Evolutionary conservation across 768 basidiomycete genomes (phyloP), one percentile per base, ranked within the genome.

Genomic region (Russula lepida): DNA sequence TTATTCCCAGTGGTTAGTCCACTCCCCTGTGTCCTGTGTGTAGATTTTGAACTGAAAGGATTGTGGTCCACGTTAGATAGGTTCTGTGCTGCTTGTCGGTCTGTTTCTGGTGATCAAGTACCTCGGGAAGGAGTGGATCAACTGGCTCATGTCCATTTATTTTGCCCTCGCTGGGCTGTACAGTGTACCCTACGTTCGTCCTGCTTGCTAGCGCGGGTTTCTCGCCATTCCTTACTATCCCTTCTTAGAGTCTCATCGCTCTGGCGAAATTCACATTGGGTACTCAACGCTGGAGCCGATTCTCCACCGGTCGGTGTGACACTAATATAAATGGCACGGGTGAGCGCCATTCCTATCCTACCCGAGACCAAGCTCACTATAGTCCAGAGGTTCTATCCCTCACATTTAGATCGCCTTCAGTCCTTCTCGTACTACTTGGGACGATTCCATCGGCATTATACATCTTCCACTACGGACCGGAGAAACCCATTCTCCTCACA

Each of bases 111-210:
- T 88, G 28, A 78, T 95, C 58, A 86, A 83, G 68, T 92, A 85
- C 70, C 73, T 88, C 55, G 90, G 91, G 33, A 83, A 81, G 66
- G 83, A 84, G 60, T 90, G 89, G 86, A 83, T 95, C 59, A 95
- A 95, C 72, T 81, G 80, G 79, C 66, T 93, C 6, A 75, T 95
- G 25, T 85, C 80, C 6, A 84, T 81, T 83, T 92, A 89, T 67
- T 89, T 89, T 64, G 79, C 85, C 25, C 33, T 88, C 28, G 78
- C 79, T 5, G 85, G 85, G 0, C 77, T 84, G 9, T 83, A 81
- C 27, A 84, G 83, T 64, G 81, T 88, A 27, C 86, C 86, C 81
- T 84, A 81, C 76, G 89, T 85, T 67, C 63, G 76, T 73, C 39
- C 17, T 53, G 6, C 35, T 8, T 28, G 19, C 23, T 25, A 30